Percentiles rank a stretch among this genome's conserved stretches.
Evolutionary conservation across 176 grass and related monocot species (phyloP).

Genomic region (Elymus sibiricus): DNA sequence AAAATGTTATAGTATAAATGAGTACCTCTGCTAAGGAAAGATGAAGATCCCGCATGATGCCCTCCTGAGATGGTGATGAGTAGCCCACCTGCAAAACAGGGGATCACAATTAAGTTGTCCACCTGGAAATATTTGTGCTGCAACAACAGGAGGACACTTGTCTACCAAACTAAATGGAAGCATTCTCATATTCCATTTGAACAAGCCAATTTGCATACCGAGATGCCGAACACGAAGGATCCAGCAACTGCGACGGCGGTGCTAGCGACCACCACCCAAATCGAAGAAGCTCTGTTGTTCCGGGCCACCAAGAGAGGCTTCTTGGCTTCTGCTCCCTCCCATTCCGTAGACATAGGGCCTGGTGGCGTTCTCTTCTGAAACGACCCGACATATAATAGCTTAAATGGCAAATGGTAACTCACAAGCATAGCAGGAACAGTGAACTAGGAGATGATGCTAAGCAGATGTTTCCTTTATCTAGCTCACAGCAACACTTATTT

Average conservation of each 20-base stretch:
- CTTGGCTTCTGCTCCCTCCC: slow-evolving; percentile 2
- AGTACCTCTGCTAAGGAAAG: slow-evolving; percentile 70
- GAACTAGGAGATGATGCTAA: background rate
- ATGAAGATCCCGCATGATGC: slow-evolving; percentile 72
- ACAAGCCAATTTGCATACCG: slow-evolving; percentile 14
- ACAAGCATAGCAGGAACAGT: background rate
- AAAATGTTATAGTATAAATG: background rate
- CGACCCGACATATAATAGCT: background rate
- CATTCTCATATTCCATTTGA: background rate
- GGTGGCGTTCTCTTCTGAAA: background rate
- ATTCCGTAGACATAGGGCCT: background rate
- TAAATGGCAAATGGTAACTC: background rate
- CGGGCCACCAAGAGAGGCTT: background rate
- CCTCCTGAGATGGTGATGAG: slow-evolving; percentile 71
- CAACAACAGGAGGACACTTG: background rate
- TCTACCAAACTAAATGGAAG: background rate
- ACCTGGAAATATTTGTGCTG: background rate
- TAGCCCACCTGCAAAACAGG: slow-evolving; percentile 58
- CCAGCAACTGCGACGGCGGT: slow-evolving; percentile 54
- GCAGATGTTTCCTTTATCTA: background rate
- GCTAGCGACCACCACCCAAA: slow-evolving; percentile 46
- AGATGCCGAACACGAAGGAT: slow-evolving; percentile 63
- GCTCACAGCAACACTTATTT: background rate
- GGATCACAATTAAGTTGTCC: background rate
- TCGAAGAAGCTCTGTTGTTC: slow-evolving; percentile 3